phyloP scores from a whole-genome alignment of 148 eudicot genomes.

The Rhododendron ovatum region DNA sequence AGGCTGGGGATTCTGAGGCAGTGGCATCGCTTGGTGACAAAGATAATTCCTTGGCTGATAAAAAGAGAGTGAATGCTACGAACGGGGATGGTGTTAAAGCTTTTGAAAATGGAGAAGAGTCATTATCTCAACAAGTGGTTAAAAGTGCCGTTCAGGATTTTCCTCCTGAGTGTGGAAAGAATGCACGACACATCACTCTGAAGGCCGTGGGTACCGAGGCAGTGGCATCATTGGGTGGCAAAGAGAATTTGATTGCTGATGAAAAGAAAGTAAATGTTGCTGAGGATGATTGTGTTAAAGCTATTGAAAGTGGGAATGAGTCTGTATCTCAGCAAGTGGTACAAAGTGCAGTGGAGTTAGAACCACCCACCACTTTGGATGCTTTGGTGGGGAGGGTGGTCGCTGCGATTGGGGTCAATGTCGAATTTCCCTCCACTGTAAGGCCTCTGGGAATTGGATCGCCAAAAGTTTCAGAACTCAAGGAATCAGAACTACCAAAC shows the following conservation, averaged over 20 bases:
- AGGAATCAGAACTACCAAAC: constrained; percentile 3
- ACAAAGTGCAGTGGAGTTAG: constrained; percentile 13
- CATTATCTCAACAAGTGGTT: constrained; percentile 12
- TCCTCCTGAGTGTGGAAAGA: constrained; percentile 71
- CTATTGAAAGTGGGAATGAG: constrained; percentile 16
- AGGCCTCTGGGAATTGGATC: constrained; percentile 1
- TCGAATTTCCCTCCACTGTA: not conserved
- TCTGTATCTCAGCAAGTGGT: constrained; percentile 12
- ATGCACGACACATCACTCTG: constrained; percentile 15
- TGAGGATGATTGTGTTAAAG: constrained; percentile 19
- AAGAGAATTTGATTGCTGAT: not conserved
- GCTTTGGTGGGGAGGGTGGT: constrained; percentile 13
- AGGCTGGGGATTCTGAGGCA: constrained; percentile 11
- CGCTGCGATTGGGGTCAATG: not conserved
- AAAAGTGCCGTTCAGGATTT: constrained; percentile 45
- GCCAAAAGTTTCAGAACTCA: constrained; percentile 1
- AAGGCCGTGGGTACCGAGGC: constrained; percentile 8
- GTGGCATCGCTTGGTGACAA: constrained; percentile 1
- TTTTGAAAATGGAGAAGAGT: constrained; percentile 16
- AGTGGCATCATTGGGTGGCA: not conserved
- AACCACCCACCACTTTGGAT: constrained; percentile 7
- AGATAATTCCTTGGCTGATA: not conserved
- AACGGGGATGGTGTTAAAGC: constrained; percentile 17
- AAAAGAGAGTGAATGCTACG: constrained; percentile 6
- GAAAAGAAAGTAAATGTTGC: constrained; percentile 6